Percentiles rank a stretch among this genome's conserved stretches.
Conservation (phyloP, 768 basidiomycete species). For the Porpolomopsis calyptriformis region DNA sequence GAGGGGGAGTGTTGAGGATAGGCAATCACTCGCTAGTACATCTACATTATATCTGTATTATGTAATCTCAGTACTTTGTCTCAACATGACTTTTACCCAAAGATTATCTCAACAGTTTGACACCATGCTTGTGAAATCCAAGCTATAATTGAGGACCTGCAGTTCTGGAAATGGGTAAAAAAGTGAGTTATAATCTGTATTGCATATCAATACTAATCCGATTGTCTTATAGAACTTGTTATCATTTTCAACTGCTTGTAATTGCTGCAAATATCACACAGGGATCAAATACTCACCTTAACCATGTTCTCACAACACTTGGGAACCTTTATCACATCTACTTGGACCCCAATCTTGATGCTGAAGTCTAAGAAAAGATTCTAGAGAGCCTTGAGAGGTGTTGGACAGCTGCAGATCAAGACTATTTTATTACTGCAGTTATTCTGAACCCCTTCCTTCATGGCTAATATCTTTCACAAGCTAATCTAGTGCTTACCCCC, state of each 20-base stretch:
- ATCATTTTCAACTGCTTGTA: slow-evolving; percentile 19
- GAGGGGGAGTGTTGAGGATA: too few relatives aligned
- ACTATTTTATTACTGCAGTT: slow-evolving; percentile 20
- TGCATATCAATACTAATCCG: too few relatives aligned
- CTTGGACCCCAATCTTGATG: slow-evolving; percentile 5
- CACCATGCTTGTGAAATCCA: too few relatives aligned
- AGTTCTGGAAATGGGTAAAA: too few relatives aligned
- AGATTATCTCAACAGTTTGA: too few relatives aligned
- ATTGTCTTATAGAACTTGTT: not conserved
- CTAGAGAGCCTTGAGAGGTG: slow-evolving; percentile 14
- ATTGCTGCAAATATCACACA: slow-evolving; percentile 19
- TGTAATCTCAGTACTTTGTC: too few relatives aligned
- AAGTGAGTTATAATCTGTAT: too few relatives aligned
- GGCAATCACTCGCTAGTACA: too few relatives aligned
- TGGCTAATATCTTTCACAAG: not conserved
- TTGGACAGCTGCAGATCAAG: slow-evolving; percentile 22
- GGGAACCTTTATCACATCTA: slow-evolving; percentile 16
- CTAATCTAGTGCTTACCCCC: too few relatives aligned
- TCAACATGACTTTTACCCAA: too few relatives aligned
- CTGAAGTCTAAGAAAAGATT: slow-evolving; percentile 15
- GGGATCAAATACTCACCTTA: too few relatives aligned
- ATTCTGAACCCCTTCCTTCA: slow-evolving; percentile 20
- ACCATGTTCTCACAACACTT: slow-evolving; percentile 17
- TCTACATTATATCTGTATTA: not conserved
- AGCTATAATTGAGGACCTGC: too few relatives aligned